Evolutionary conservation across 2,329 filamentous ascomycete species (phyloP), one percentile per base, ranked within the genome.

Genomic region (Ophiocordyceps camponoti-leonardi): DNA sequence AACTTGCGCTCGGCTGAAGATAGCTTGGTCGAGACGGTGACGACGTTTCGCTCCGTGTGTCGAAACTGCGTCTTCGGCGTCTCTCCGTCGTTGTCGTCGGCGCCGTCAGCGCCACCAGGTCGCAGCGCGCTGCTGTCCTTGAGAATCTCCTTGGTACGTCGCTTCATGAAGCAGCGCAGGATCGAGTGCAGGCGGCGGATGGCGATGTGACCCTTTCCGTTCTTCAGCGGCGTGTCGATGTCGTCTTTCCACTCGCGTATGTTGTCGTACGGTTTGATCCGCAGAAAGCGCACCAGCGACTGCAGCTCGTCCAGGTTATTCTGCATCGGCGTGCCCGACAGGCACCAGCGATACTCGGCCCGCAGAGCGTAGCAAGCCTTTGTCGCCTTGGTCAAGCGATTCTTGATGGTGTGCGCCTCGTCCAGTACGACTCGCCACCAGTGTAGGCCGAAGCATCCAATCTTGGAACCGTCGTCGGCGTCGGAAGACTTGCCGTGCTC

Each of bases 321-420:
- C 59, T 98, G 92, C 81, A 98, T 87, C 0, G 92, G 92, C 1
- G 92, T 98, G 45, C 92, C 92, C 0, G 88, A 94, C 49, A 98
- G 66, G 58, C 92, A 96, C 92, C 92, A 98, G 49, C 92, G 75
- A 56, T 94, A 96, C 59, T 92, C 83, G 19, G 86, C 81, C 28
- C 81, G 72, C 30, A 98, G 65, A 2, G 85, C 85, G 58, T 81
- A 98, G 52, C 85, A 92, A 2, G 92, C 88, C 60, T 94, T 87
- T 1, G 90, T 94, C 39, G 86, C 81, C 64, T 98, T 98, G 20
- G 92, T 87, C 53, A 93, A 94, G 50, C 90, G 81, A 58, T 98
- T 98, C 67, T 98, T 98, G 73, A 98, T 95, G 2, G 85, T 94
- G 61, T 98, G 92, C 1, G 92, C 92, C 66, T 98, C 92, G 51